Conservation (phyloP, 2,329 filamentous ascomycete species). For the Aureobasidium musti region DNA sequence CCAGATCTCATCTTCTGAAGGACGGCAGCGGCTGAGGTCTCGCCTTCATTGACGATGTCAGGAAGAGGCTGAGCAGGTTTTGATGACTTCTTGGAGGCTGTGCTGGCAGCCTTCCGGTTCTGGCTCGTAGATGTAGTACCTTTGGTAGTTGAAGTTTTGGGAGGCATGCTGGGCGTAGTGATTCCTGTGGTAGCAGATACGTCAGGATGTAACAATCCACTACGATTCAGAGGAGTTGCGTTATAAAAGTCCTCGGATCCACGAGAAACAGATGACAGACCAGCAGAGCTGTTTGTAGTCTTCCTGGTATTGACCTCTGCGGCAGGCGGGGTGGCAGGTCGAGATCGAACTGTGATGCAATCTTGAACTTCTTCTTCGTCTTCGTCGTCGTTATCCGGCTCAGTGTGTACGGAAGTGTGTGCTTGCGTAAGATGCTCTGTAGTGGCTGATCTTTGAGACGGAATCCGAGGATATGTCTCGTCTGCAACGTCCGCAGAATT, state of each 20-base stretch:
- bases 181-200: neutral
- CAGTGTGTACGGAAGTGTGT: neutral
- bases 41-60: slow-evolving; percentile 11
- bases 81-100: neutral
- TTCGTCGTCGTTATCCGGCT: neutral
- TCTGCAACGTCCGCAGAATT: neutral
- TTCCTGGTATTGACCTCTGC: neutral
- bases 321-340: neutral
- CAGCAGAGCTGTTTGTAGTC: neutral
- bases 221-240: neutral
- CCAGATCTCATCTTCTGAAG: neutral
- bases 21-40: neutral
- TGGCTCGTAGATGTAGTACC: neutral
- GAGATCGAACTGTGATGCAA: slow-evolving; percentile 7
- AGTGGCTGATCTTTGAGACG: neutral
- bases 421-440: neutral
- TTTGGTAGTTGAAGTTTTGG: neutral
- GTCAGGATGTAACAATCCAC: neutral
- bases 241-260: neutral
- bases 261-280: neutral
- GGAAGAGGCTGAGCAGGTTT: neutral
- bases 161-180: slow-evolving; percentile 15
- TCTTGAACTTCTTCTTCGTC: neutral
- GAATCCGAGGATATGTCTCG: neutral
- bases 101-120: neutral